phyloP scores from a whole-genome alignment of 2,329 filamentous ascomycete species.

The Stachybotrys chartarum region DNA sequence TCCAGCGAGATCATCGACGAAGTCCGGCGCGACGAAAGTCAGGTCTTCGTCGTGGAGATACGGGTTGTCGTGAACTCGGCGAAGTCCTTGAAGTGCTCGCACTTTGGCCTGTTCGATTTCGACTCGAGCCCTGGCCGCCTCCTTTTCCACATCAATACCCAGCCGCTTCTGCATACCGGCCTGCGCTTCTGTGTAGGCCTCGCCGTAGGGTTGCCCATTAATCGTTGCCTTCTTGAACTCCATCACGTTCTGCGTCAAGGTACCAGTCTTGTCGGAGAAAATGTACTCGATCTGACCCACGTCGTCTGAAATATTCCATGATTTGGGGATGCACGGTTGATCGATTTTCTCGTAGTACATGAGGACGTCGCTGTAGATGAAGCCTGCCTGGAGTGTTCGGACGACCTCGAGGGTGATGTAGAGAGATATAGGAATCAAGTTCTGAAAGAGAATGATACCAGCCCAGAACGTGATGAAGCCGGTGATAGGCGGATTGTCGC shows the following conservation, averaged over 20 bases:
- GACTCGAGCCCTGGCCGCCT: conserved; percentile 61
- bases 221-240: conserved; percentile 98
- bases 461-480: conserved; percentile 98
- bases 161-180: conserved; percentile 91
- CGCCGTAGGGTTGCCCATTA: conserved; percentile 92
- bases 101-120: conserved; percentile 75
- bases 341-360: conserved; percentile 98
- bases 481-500: conserved; percentile 65
- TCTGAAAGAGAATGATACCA: conserved; percentile 90
- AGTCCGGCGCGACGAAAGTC: conserved; percentile 89
- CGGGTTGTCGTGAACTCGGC: conserved; percentile 77
- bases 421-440: conserved; percentile 95
- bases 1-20: conserved; percentile 74
- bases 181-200: conserved; percentile 95
- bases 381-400: conserved; percentile 84
- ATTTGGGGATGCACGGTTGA: conserved; percentile 92
- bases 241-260: conserved; percentile 95
- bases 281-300: conserved; percentile 98
- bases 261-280: conserved; percentile 97
- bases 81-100: conserved; percentile 64
- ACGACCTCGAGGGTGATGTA: conserved; percentile 96
- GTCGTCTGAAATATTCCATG: conserved; percentile 98
- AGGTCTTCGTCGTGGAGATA: conserved; percentile 85
- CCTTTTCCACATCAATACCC: conserved; percentile 79
- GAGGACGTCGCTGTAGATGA: conserved; percentile 91